Evolutionary conservation across 1,284 basidiomycete genomes (phyloP), one percentile per base, ranked within the genome.

Genomic region (Pseudozyma thailandica): DNA sequence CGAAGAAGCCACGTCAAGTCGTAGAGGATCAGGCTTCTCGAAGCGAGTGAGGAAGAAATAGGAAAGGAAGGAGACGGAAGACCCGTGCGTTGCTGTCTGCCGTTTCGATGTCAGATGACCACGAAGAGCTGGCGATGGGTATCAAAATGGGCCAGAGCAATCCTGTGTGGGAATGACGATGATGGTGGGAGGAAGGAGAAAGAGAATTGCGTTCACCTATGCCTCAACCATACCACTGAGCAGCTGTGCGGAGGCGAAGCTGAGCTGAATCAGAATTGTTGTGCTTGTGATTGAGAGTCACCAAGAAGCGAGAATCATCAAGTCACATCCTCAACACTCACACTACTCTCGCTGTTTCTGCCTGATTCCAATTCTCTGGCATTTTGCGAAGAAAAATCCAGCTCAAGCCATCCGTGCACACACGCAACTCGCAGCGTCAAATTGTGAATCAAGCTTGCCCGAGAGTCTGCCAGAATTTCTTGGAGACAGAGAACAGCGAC

Each of bases 321-420:
- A n/a, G n/a, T n/a, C n/a, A n/a, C n/a, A n/a, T n/a, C n/a, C n/a
- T n/a, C n/a, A n/a, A n/a, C n/a, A n/a, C n/a, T n/a, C n/a, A n/a
- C n/a, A n/a, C n/a, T n/a, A n/a, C n/a, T n/a, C n/a, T n/a, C n/a
- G n/a, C n/a, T n/a, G n/a, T n/a, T n/a, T n/a, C n/a, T n/a, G n/a
- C n/a, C n/a, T n/a, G n/a, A n/a, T n/a, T n/a, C n/a, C n/a, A n/a
- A n/a, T n/a, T n/a, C n/a, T n/a, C n/a, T n/a, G n/a, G n/a, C n/a
- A n/a, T n/a, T n/a, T n/a, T n/a, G n/a, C n/a, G n/a, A n/a, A n/a
- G n/a, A n/a, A n/a, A n/a, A n/a, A n/a, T n/a, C n/a, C n/a, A n/a
- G 33, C 33, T 6, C 15, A 16, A 35, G n/a, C 33, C 15, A 16
- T 16, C 37, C 30, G 37, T 50, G 48, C 48, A 47, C 45, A n/a